These are phyloP conservation scores for Globisporangium emineosum DNA, from an alignment of 352 stramenopile genomes.

Conservation along the genomic window DNA sequence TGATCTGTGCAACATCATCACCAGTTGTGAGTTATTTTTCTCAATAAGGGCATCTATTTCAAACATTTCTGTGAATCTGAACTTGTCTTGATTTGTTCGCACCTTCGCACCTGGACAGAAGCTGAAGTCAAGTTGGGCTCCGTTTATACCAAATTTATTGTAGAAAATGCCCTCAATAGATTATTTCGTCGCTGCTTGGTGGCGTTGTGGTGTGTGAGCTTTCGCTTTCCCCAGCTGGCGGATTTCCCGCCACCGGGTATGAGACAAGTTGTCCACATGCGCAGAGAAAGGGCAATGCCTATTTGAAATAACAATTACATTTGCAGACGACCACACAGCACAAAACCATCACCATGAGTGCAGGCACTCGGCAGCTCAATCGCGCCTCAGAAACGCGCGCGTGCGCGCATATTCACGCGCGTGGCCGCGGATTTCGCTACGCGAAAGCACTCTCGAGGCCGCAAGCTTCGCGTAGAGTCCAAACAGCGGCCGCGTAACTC, in stretches of 20 bases:
- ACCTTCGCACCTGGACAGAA: no score
- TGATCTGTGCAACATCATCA: no score
- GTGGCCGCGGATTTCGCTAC: slow-evolving; percentile 9
- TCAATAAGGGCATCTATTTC: no score
- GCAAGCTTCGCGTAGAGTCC: slow-evolving; percentile 13
- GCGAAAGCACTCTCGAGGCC: neutral
- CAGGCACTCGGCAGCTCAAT: slow-evolving; percentile 10
- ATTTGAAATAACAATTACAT: slow-evolving; percentile 14
- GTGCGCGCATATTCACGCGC: neutral
- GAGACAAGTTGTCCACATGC: neutral
- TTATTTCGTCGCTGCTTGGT: neutral
- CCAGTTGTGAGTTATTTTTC: no score
- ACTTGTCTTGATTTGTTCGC: no score
- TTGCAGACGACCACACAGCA: neutral
- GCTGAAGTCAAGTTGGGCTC: no score
- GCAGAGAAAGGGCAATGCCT: neutral
- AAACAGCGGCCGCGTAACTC: slow-evolving; percentile 9
- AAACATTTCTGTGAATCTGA: no score
- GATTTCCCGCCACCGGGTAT: neutral
- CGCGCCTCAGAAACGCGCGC: slow-evolving; percentile 14
- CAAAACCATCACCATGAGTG: neutral
- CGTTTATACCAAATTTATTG: no score
- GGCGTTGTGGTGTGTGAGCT: neutral
- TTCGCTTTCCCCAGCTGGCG: neutral
- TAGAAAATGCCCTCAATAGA: no score